Evolutionary conservation across 1,139 yeast species (phyloP), one percentile per base, ranked within the genome.

Genomic region (Geotrichum reessii): DNA sequence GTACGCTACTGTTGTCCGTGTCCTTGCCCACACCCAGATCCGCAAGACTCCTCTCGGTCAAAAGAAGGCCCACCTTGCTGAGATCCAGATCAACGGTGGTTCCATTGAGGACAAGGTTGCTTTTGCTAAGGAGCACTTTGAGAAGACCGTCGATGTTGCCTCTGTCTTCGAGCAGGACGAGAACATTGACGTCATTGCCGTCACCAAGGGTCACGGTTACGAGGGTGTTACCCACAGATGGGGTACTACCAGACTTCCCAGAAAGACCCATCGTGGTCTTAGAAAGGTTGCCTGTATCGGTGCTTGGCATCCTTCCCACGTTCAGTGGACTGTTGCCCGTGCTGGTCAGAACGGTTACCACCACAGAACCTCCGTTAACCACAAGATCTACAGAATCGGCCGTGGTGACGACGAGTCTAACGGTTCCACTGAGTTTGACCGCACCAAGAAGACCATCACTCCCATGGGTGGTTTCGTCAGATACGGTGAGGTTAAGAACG

Each of bases 281-380:
- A 91, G 99, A 87, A 95, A 95, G 91, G 99, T 93, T 81, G 99
- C 99, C 78, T 93, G 99, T 91, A 95, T 93, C 77, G 99, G 99
- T 87, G 97, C 99, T 78, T 93, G 99, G 99, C 99, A 93, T 85
- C 99, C 99, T 81, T 87, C 97, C 82, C 96, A 93, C 84, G 99
- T 93, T 77, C 83, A 86, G 82, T 93, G 96, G 96, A 88, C 98
- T 77, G 99, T 93, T 81, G 98, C 99, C 75, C 91, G 99, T 84
- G 97, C 99, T 75, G 99, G 99, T 93, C 99, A 93, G 86, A 90
- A 87, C 85, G 99, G 99, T 90, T 93, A 88, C 96, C 99, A 93
- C 84, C 97, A 91, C 95, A 92, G 99, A 88, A 93, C 99, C 76
- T 93, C 99, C 69, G 87, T 92, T 80, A 95, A 93, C 97, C 99